Base-by-base conservation (phyloP, 352 stramenopile genomes). In the Phytophthora tubulina region DNA sequence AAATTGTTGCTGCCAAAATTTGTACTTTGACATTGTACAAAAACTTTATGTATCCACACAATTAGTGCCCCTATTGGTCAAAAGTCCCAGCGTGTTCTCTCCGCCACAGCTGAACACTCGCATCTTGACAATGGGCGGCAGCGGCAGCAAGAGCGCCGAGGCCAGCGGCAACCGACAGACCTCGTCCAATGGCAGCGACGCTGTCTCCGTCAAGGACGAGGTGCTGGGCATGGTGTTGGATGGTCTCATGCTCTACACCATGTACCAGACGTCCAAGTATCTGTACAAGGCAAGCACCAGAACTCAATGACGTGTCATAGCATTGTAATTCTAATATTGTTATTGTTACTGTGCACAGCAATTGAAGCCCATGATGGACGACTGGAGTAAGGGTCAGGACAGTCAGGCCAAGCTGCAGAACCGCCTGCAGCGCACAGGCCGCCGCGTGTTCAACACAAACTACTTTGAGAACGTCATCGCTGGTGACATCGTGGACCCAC, bases 401-500 rank as follows among this genome's bases (percentile, higher is more conserved):
- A 89, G 79, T 36, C 79, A 90, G 58, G 79, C 83, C 62, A 93
- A 92, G 61, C 75, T 97, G 49, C 78, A 96, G 63, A 82, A 90
- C 15, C 87, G 88, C 0, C 76, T 97, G 44, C 70, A 81, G 51
- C 82, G 85, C 42, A 88, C 90, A 0, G 76, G 82, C 1, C 88
- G 90, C 2, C 78, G 85, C 1, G 76, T 86, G 27, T 93, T 97
- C 73, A 81, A 78, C 62, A 96, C 87, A 49, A 96, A 86, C 52
- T 85, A 95, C 78, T 97, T 96, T 66, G 92, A 98, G 64, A 86
- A 95, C 48, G 82, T 97, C 54, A 98, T 99, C 70, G 95, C 95
- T 3, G 88, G 95, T 54, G 94, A 98, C 78, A 95, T 99, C 15
- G 88, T 99, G 44, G 95, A 99, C 79, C 94, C 96, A 15, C 74